These are phyloP conservation scores for Eutrema salsugineum DNA, from an alignment of 441 rosid genomes.

Conservation along the genomic window DNA sequence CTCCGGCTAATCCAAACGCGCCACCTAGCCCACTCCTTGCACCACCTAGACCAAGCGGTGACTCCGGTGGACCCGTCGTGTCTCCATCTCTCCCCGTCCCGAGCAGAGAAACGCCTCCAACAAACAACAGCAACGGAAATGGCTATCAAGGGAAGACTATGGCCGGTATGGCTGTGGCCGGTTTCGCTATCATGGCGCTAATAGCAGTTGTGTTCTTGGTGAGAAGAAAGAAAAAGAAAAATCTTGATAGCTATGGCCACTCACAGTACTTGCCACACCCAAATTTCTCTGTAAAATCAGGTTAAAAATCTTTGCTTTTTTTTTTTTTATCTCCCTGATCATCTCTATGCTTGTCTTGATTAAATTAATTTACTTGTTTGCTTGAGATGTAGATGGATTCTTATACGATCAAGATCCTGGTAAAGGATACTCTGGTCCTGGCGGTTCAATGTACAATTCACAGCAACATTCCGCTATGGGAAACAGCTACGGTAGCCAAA, in stretches of 20 bases:
- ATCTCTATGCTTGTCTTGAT: background rate
- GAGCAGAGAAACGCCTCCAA: slow-evolving; percentile 6
- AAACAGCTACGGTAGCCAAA: slow-evolving; percentile 47
- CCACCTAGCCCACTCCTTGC: slow-evolving; percentile 19
- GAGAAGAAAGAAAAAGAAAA: slow-evolving; percentile 41
- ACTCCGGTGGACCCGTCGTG: background rate
- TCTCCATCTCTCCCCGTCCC: slow-evolving; percentile 22
- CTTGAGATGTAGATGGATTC: slow-evolving; percentile 41
- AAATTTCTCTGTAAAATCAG: slow-evolving; percentile 44
- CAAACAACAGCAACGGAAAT: background rate
- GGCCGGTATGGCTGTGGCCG: slow-evolving; percentile 38
- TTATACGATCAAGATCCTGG: slow-evolving; percentile 40
- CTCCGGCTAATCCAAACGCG: slow-evolving; percentile 10
- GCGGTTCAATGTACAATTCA: slow-evolving; percentile 36
- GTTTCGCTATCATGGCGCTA: slow-evolving; percentile 41
- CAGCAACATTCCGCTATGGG: slow-evolving; percentile 31
- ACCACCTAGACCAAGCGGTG: background rate
- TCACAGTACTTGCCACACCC: slow-evolving; percentile 51
- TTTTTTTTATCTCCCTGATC: background rate
- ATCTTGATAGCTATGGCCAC: slow-evolving; percentile 17
- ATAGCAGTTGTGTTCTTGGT: slow-evolving; percentile 35
- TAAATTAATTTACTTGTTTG: background rate
- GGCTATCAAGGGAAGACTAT: slow-evolving; percentile 16
- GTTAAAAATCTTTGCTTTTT: slow-evolving; percentile 28
- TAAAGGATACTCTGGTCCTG: slow-evolving; percentile 36